Conservation (phyloP, 257 asterid genomes). For the Eustoma russellianum region DNA sequence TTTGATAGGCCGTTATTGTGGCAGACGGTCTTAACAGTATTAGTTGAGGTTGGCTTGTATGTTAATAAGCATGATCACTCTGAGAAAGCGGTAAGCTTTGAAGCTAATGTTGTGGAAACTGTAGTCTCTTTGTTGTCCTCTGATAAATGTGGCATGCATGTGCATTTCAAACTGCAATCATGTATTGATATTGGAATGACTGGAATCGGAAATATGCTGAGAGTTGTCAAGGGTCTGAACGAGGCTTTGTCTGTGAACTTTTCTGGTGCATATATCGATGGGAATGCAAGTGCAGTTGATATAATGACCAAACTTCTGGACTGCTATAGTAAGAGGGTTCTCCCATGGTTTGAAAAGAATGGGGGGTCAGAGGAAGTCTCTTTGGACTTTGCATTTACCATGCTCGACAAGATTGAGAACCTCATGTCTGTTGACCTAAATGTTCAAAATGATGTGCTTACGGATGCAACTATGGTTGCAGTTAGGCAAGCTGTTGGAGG, state of each 20-base stretch:
- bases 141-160: constrained; percentile 42
- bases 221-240: constrained; percentile 49
- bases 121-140: constrained; percentile 48
- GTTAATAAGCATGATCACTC: constrained; percentile 42
- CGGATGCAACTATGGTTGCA: constrained; percentile 50
- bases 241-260: constrained; percentile 52
- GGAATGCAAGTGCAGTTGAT: constrained; percentile 36
- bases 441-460: constrained; percentile 40
- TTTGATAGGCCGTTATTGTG: constrained; percentile 44
- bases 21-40: constrained; percentile 54
- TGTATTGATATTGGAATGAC: constrained; percentile 61
- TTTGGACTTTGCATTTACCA: constrained; percentile 39
- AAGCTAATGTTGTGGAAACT: constrained; percentile 55
- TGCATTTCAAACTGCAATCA: constrained; percentile 58
- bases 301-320: constrained; percentile 58
- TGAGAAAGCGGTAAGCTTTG: constrained; percentile 49
- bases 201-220: constrained; percentile 50
- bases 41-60: constrained; percentile 58
- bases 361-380: constrained; percentile 70
- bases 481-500: constrained; percentile 67
- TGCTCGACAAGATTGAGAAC: constrained; percentile 56
- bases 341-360: constrained; percentile 62
- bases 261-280: constrained; percentile 46
- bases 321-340: constrained; percentile 53
- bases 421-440: constrained; percentile 22